A percentile compares a stretch with the other conserved stretches of the same genome.
These are phyloP conservation scores for Vaccinium corymbosum DNA, from an alignment of 148 eudicot species.

Conservation along the genomic window DNA sequence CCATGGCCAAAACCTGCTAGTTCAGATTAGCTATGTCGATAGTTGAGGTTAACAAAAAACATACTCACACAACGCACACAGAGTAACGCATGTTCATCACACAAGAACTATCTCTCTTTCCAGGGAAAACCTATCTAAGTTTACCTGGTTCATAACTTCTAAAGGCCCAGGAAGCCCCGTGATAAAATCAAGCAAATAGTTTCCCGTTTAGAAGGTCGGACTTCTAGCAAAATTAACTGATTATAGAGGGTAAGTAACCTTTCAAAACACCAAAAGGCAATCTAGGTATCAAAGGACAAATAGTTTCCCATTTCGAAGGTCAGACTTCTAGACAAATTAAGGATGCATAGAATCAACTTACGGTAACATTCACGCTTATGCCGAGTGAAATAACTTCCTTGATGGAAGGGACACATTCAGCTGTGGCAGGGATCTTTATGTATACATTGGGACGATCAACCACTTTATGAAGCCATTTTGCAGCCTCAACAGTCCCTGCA, in stretches of 20 bases:
- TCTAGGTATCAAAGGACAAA: neutral
- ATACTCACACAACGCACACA: neutral
- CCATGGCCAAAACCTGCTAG: neutral
- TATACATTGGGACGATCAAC: constrained; percentile 85
- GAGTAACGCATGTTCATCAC: neutral
- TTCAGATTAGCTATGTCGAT: neutral
- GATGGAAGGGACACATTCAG: constrained; percentile 89
- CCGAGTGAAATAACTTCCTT: constrained; percentile 79
- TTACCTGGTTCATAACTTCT: neutral
- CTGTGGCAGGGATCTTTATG: constrained; percentile 97
- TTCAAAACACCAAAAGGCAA: neutral
- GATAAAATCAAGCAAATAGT: neutral
- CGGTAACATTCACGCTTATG: constrained; percentile 98
- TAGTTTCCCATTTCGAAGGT: neutral
- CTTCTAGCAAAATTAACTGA: neutral
- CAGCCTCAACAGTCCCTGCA: constrained; percentile 86
- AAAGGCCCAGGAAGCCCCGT: neutral
- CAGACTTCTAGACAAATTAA: neutral
- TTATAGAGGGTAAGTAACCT: neutral
- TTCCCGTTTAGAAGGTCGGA: too few relatives aligned
- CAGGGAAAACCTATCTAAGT: neutral
- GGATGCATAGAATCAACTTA: constrained; percentile 36
- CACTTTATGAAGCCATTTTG: constrained; percentile 82
- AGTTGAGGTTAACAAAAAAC: neutral
- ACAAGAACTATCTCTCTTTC: neutral